These are phyloP conservation scores for Sporothrix curviconia DNA, from an alignment of 2,329 filamentous ascomycete species.

Conservation along the genomic window DNA sequence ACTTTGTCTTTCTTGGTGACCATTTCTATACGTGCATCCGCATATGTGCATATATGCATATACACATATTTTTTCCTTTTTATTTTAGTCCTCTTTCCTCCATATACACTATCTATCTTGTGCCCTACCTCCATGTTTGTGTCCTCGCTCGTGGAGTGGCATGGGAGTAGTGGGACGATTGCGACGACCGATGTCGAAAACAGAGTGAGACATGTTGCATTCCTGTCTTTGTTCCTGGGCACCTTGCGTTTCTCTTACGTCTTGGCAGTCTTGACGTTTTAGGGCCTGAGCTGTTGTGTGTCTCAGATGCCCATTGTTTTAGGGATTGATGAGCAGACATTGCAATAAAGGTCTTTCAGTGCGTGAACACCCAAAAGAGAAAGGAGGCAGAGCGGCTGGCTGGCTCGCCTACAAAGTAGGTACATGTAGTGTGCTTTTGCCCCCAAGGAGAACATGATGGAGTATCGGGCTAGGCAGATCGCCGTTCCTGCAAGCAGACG, in stretches of 20 bases:
- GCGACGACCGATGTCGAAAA: no score
- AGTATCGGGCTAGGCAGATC: neutral
- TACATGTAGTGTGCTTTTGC: neutral
- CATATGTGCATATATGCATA: constrained; percentile 1
- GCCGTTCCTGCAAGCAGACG: neutral
- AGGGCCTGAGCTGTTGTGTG: neutral
- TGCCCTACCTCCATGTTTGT: no score
- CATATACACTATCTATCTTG: neutral
- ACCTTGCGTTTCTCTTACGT: neutral
- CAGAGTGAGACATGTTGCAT: neutral
- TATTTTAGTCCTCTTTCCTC: neutral
- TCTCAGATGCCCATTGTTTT: neutral
- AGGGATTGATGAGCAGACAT: neutral
- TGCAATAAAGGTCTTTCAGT: neutral
- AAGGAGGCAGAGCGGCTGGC: neutral
- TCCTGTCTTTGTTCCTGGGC: constrained; percentile 5
- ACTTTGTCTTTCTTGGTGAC: neutral
- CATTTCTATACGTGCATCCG: neutral
- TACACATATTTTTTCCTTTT: neutral
- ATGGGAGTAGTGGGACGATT: no score
- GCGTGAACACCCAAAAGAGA: neutral
- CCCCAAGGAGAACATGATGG: no score
- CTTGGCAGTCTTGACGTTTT: neutral
- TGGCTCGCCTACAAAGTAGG: no score
- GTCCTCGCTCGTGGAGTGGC: no score